These are phyloP conservation scores for Ustilago vetiveriae DNA, from an alignment of 1,284 basidiomycete species.

Conservation along the genomic window DNA sequence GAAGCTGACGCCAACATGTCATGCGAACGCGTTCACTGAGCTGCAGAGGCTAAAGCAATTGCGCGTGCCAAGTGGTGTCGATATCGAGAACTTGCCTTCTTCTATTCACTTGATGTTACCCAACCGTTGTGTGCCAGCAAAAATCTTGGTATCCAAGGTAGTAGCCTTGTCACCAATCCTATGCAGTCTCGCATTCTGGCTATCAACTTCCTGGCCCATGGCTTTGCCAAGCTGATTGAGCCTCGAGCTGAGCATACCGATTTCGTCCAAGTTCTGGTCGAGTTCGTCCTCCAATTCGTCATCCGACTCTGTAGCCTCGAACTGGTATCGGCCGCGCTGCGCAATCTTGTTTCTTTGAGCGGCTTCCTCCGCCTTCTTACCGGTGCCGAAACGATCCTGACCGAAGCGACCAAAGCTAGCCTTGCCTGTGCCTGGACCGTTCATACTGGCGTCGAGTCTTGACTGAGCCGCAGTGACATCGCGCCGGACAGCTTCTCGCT, in stretches of 20 bases:
- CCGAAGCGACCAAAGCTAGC: conserved; percentile 53
- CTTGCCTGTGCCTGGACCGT: conserved; percentile 53
- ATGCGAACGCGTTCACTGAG: no score
- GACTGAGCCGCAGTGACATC: conserved; percentile 86
- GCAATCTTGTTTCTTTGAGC: conserved; percentile 68
- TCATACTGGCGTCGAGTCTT: conserved; percentile 79
- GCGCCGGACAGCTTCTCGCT: conserved; percentile 71
- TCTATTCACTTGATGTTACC: conserved; percentile 60
- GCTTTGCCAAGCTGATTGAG: conserved; percentile 85
- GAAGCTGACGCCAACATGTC: no score
- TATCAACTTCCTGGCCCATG: conserved; percentile 73
- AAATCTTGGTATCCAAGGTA: conserved; percentile 62
- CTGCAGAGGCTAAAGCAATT: neutral
- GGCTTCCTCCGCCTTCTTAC: conserved; percentile 32
- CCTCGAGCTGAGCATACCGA: conserved; percentile 80
- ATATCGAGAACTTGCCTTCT: no score
- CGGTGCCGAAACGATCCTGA: conserved; percentile 50
- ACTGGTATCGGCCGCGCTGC: conserved; percentile 86
- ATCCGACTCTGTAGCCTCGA: conserved; percentile 93
- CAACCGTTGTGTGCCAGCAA: conserved; percentile 61
- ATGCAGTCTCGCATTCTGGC: conserved; percentile 60
- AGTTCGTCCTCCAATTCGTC: conserved; percentile 84
- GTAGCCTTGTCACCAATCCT: conserved; percentile 64
- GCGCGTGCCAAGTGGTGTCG: neutral
- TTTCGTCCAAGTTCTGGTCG: conserved; percentile 91